Evolutionary conservation across 2,329 filamentous ascomycete genomes (phyloP).

Genomic region (Fusarium sp.): DNA sequence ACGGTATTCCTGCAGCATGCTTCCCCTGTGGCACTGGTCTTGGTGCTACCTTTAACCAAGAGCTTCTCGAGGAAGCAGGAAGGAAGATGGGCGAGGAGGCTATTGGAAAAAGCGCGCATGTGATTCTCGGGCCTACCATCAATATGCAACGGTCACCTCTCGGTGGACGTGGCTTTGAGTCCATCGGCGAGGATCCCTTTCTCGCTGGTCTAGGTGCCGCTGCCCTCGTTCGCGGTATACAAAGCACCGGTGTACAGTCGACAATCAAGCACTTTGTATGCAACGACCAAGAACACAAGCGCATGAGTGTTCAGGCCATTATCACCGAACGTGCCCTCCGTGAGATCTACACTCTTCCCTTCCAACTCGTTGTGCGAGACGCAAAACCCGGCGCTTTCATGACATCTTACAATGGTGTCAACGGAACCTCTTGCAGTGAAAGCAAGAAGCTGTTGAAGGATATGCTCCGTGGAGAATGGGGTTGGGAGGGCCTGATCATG

Average conservation of each 20-base stretch:
- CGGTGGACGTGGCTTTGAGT: conserved; percentile 71
- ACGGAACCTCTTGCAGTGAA: conserved; percentile 68
- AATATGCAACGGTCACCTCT: conserved; percentile 73
- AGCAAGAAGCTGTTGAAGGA: conserved; percentile 63
- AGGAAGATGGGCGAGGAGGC: conserved; percentile 66
- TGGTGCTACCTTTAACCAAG: conserved; percentile 69
- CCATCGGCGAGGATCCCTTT: conserved; percentile 69
- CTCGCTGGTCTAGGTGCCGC: conserved; percentile 68
- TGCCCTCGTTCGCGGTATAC: conserved; percentile 67
- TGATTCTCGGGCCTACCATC: conserved; percentile 72
- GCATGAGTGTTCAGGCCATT: conserved; percentile 67
- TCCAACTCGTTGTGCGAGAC: conserved; percentile 68
- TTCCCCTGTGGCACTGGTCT: conserved; percentile 71
- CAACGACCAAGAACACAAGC: conserved; percentile 71
- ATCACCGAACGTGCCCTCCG: conserved; percentile 68
- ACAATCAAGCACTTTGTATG: conserved; percentile 73
- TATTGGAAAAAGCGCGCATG: conserved; percentile 69
- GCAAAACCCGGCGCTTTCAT: conserved; percentile 67
- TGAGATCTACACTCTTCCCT: conserved; percentile 70
- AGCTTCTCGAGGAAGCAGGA: conserved; percentile 65
- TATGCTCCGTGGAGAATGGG: conserved; percentile 69
- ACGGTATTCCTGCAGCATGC: conserved; percentile 52
- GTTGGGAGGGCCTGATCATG: conserved; percentile 69
- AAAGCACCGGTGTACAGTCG: conserved; percentile 68
- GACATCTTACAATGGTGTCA: conserved; percentile 72